phyloP scores from a whole-genome alignment of 805 yeast species.

The Pichia manshurica region DNA sequence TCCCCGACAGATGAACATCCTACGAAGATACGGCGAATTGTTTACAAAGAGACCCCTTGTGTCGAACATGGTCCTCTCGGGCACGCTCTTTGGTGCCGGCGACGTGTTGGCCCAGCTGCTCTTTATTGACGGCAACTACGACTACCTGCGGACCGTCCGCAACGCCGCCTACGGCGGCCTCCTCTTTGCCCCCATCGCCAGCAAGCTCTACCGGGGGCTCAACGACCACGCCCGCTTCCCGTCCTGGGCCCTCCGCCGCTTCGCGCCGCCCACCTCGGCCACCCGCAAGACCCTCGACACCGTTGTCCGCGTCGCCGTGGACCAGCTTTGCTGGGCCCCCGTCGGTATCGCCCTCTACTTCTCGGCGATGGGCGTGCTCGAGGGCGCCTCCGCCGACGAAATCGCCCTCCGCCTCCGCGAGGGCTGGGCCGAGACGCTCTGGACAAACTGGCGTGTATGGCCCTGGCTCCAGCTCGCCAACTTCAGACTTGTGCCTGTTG shows the following conservation, averaged over 20 bases:
- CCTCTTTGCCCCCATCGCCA: conserved; percentile 72
- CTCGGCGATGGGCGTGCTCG: conserved; percentile 55
- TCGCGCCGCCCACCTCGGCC: conserved; percentile 12
- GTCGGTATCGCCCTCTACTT: conserved; percentile 69
- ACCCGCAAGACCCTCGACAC: conserved; percentile 29
- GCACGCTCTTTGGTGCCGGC: conserved; percentile 65
- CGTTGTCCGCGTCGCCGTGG: conserved; percentile 51
- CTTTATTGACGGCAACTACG: conserved; percentile 13
- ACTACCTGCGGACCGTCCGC: conserved; percentile 29
- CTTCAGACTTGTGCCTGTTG: conserved; percentile 69
- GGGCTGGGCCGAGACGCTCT: conserved; percentile 62
- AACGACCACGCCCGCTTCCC: too few species aligned
- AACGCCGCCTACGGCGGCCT: conserved; percentile 67
- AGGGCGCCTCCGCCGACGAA: conserved; percentile 23
- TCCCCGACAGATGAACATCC: neutral
- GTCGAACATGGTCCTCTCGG: conserved; percentile 45
- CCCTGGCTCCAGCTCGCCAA: conserved; percentile 79
- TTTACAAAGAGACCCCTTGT: conserved; percentile 32
- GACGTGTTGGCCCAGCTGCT: conserved; percentile 65
- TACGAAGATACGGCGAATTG: conserved; percentile 5
- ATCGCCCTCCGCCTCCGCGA: conserved; percentile 26
- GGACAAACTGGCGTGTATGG: conserved; percentile 84
- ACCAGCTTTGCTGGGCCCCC: conserved; percentile 77
- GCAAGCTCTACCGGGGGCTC: conserved; percentile 59
- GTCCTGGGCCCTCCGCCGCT: too few species aligned